Conservation (phyloP, 2,329 filamentous ascomycete genomes). For the Curvularia sp. region DNA sequence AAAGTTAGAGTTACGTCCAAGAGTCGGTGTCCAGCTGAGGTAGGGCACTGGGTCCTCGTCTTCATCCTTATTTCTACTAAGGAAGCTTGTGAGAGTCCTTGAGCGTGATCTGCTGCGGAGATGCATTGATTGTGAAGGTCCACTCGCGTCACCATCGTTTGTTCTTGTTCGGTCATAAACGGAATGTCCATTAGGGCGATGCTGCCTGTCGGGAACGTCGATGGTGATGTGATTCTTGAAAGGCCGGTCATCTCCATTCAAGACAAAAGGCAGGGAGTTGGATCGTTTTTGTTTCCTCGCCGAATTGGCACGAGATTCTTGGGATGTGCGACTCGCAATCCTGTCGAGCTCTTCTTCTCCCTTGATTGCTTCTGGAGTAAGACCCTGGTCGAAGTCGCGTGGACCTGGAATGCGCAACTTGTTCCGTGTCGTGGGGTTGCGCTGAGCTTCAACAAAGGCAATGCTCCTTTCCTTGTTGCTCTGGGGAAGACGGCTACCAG, state of each 20-base stretch:
- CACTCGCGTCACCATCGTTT: slow-evolving; percentile 17
- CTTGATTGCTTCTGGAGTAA: slow-evolving; percentile 69
- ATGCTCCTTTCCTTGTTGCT: slow-evolving; percentile 79
- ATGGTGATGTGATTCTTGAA: slow-evolving; percentile 69
- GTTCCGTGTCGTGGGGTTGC: slow-evolving; percentile 73
- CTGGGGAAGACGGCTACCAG: slow-evolving; percentile 57
- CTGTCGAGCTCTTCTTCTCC: slow-evolving; percentile 47
- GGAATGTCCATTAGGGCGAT: slow-evolving; percentile 42
- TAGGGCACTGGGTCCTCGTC: slow-evolving; percentile 74
- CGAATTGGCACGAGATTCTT: slow-evolving; percentile 30
- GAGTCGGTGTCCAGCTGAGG: slow-evolving; percentile 90
- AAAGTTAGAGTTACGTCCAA: slow-evolving; percentile 92
- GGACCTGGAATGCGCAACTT: slow-evolving; percentile 90
- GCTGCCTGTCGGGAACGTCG: slow-evolving; percentile 63
- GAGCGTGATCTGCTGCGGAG: slow-evolving; percentile 48
- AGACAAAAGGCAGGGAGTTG: slow-evolving; percentile 38
- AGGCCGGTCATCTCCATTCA: slow-evolving; percentile 51
- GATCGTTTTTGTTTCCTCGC: slow-evolving; percentile 29
- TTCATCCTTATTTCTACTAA: slow-evolving; percentile 61
- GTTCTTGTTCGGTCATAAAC: slow-evolving; percentile 34
- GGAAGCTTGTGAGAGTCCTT: slow-evolving; percentile 66
- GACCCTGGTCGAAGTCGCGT: slow-evolving; percentile 84
- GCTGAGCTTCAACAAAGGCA: slow-evolving; percentile 84
- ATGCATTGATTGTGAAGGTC: slow-evolving; percentile 28
- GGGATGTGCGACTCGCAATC: slow-evolving; percentile 29